Percentiles rank a stretch among this genome's conserved stretches.
These are phyloP conservation scores for Colletotrichum musae DNA, from an alignment of 2,329 filamentous ascomycete genomes.

Conservation along the genomic window DNA sequence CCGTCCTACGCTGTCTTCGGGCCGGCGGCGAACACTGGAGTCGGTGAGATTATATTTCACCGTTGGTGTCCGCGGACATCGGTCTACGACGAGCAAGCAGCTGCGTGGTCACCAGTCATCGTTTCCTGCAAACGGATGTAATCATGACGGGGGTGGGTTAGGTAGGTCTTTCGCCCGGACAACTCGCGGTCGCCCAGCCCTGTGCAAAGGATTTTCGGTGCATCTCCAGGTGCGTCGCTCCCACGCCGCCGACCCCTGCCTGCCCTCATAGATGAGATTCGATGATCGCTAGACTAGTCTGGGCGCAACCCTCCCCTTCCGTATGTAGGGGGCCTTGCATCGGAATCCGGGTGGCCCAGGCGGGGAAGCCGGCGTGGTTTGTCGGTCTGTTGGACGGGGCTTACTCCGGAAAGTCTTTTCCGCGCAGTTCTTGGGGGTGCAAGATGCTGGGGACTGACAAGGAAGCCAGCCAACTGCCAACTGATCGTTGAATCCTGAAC, in stretches of 20 bases:
- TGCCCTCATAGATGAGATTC: conserved; percentile 27
- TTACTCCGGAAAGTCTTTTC: neutral
- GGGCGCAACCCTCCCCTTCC: neutral
- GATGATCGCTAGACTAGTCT: conserved; percentile 21
- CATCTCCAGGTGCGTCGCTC: conserved; percentile 18
- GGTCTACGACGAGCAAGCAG: neutral
- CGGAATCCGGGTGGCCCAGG: conserved; percentile 13
- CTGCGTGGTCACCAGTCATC: neutral
- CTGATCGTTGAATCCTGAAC: too few relatives aligned
- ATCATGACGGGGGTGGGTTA: neutral
- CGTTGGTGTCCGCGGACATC: neutral
- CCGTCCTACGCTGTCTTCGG: neutral
- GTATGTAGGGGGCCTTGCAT: neutral
- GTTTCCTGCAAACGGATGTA: neutral
- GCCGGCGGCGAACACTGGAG: neutral
- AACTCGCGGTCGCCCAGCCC: conserved; percentile 24
- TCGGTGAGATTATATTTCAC: neutral
- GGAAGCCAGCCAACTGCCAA: too few relatives aligned
- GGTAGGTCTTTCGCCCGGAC: too few relatives aligned
- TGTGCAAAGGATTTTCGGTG: conserved; percentile 36
- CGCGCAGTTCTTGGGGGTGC: too few relatives aligned
- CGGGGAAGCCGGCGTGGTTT: conserved; percentile 14
- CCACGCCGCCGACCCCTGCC: conserved; percentile 21
- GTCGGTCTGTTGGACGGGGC: neutral
- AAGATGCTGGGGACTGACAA: too few relatives aligned